Base-by-base conservation (phyloP, 768 basidiomycete species). In the Leucocoprinus birnbaumii region DNA sequence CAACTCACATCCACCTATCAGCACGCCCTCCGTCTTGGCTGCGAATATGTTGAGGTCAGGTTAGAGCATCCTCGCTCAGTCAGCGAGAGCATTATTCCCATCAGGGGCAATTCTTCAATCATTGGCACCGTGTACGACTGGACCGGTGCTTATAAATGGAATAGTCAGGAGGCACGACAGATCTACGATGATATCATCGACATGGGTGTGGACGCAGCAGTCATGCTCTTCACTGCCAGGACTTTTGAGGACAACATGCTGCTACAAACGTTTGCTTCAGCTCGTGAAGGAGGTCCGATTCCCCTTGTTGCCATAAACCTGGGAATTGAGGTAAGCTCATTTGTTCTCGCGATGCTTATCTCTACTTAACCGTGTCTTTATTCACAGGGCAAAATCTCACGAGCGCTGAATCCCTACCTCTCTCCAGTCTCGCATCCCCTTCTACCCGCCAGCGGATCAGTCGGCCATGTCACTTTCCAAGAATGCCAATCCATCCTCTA, bases 241-340 rank as follows among this genome's bases (percentile, higher is more conserved):
- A 66, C 68, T 1, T 61, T 83, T 18, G 74, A 79, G 53, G 86
- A 87, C 64, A 91, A 91, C 67, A 69, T 85, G 53, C 69, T 74
- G 1, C 73, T 92, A 43, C 76, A 81, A 19, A 62, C 72, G 8
- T 92, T 91, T 66, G 78, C 75, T 31, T 65, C 71, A 18, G 71
- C 72, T 38, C 68, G 70, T 21, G 64, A 65, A 22, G 58, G 66
- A 25, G 65, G 69, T 18, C 65, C 71, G 11, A 85, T 82, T 63
- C 90, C 89, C 2, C 70, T 91, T 58, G 75, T 92, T 44, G 86
- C 88, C 16, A 81, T 91, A 70, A 91, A 91, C 69, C 84, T 90
- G 78, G 87, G 88, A n/a, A 62, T 71, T 24, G 76, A 67, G 59
- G 65, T 58, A 26, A 49, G 61, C 27, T 13, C 18, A 48, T 26